Conservation (phyloP, 202 grass and related monocot species). For the Panicum hallii region DNA sequence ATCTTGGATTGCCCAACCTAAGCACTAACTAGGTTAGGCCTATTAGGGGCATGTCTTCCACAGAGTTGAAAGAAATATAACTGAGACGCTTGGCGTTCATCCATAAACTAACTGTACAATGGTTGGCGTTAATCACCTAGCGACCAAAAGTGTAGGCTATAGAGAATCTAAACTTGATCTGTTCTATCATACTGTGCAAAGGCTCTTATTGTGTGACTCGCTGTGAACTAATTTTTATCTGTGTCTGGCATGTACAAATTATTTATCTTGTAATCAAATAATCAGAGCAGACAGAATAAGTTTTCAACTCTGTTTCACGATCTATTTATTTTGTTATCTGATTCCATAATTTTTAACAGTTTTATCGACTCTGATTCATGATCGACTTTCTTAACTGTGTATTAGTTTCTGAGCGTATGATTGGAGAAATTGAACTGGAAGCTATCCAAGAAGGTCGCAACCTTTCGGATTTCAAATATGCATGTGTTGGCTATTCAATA, state of each 20-base stretch:
- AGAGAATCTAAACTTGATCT: not conserved
- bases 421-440: slow-evolving; percentile 86
- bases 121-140: not conserved
- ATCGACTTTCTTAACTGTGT: slow-evolving; percentile 22
- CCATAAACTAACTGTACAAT: not conserved
- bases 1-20: not conserved
- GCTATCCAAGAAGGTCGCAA: slow-evolving; percentile 74
- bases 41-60: not conserved
- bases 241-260: not conserved
- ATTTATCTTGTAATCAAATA: slow-evolving; percentile 10
- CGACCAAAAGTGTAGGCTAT: not conserved
- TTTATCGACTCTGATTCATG: slow-evolving; percentile 8
- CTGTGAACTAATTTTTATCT: not conserved
- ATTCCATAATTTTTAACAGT: not conserved
- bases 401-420: slow-evolving; percentile 72
- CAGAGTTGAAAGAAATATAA: not conserved
- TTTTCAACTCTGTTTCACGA: not conserved
- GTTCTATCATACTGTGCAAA: not conserved
- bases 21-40: not conserved
- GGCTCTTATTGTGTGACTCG: not conserved
- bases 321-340: not conserved
- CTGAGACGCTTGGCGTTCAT: not conserved
- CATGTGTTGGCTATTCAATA: slow-evolving; percentile 85
- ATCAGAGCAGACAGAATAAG: not conserved
- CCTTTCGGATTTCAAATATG: slow-evolving; percentile 87